A percentile compares a stretch with the other conserved stretches of the same genome.
Conservation (phyloP, 768 basidiomycete genomes). For the Coprinopsis strossmayeri region DNA sequence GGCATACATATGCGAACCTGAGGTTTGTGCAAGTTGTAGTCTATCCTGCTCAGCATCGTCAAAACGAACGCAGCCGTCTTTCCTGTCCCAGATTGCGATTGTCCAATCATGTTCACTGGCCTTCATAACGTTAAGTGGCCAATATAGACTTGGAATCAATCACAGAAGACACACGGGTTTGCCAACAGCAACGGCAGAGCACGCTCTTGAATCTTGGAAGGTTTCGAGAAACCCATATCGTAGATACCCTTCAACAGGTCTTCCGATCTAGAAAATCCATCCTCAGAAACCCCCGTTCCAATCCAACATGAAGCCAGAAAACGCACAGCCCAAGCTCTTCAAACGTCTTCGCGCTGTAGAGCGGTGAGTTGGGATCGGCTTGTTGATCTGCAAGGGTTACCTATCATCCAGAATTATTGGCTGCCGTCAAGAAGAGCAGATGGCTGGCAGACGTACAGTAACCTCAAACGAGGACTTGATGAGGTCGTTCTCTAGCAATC, state of each 20-base stretch:
- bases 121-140: constrained; percentile 32
- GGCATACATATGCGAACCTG: too few relatives aligned
- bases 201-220: constrained; percentile 97
- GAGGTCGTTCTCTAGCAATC: constrained; percentile 42
- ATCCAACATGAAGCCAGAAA: background rate
- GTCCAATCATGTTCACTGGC: constrained; percentile 98
- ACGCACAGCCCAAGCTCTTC: constrained; percentile 93
- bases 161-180: constrained; percentile 56
- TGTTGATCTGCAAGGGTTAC: constrained; percentile 97
- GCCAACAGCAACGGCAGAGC: constrained; percentile 86
- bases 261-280: constrained; percentile 45
- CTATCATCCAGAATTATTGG: constrained; percentile 27
- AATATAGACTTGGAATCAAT: constrained; percentile 20
- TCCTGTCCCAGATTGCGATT: constrained; percentile 98
- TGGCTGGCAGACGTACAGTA: constrained; percentile 40
- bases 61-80: constrained; percentile 98
- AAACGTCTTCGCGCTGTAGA: constrained; percentile 90
- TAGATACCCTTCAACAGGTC: constrained; percentile 93
- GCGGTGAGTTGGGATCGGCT: constrained; percentile 90
- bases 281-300: background rate
- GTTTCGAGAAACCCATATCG: constrained; percentile 93
- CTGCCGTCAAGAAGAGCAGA: constrained; percentile 8
- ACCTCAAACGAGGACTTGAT: constrained; percentile 82
- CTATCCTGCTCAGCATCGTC: constrained; percentile 93
- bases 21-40: constrained; percentile 74